Conservation (phyloP, 768 basidiomycete genomes). For the Plicaturopsis crispa region DNA sequence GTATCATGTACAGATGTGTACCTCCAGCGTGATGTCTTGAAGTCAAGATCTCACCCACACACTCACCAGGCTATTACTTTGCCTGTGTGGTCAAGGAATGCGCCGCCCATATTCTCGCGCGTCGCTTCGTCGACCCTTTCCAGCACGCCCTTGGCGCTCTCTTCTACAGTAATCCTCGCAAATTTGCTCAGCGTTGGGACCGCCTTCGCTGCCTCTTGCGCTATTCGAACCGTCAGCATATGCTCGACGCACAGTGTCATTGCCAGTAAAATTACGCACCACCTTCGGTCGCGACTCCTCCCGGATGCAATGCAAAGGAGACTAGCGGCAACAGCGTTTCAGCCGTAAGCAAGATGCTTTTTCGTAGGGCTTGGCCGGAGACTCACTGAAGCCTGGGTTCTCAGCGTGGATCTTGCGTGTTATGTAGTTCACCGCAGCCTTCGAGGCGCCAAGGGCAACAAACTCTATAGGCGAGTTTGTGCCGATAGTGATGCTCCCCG, state of each 20-base stretch:
- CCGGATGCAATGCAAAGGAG: slow-evolving; percentile 1
- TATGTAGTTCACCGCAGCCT: slow-evolving; percentile 2
- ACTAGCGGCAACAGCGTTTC: neutral
- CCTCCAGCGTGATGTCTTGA: too few relatives aligned
- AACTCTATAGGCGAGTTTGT: neutral
- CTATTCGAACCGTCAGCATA: neutral
- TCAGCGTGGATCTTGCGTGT: slow-evolving; percentile 4
- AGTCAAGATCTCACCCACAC: too few relatives aligned
- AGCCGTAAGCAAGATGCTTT: too few relatives aligned
- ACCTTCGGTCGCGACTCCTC: slow-evolving; percentile 1
- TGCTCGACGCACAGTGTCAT: neutral
- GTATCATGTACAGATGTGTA: too few relatives aligned
- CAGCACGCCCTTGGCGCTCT: neutral
- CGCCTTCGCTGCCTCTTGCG: too few relatives aligned
- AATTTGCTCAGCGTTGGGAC: too few relatives aligned
- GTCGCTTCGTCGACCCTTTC: slow-evolving; percentile 1
- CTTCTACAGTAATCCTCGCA: neutral
- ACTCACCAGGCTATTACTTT: too few relatives aligned
- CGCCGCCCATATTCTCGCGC: neutral
- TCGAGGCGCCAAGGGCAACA: neutral
- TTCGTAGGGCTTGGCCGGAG: too few relatives aligned
- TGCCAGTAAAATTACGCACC: neutral
- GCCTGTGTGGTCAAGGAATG: neutral
- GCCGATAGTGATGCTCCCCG: neutral
- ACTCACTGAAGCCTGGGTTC: too few relatives aligned